Evolutionary conservation across 2,329 filamentous ascomycete species (phyloP).

Genomic region (Clonostachys rosea): DNA sequence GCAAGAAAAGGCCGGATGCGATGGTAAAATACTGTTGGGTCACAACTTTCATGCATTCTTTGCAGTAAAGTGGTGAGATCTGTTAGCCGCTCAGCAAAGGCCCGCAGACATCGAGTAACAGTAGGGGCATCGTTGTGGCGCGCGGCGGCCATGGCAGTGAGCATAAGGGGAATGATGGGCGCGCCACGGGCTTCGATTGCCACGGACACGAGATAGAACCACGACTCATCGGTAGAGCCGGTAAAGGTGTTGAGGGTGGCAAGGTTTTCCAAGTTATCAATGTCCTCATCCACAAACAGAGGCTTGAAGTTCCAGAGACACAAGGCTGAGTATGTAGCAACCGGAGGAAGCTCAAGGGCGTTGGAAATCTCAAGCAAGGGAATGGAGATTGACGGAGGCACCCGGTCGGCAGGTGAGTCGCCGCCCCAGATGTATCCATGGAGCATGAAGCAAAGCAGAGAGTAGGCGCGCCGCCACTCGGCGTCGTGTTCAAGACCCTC

Average conservation of each 20-base stretch:
- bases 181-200: conserved; percentile 92
- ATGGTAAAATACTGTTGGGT: conserved; percentile 92
- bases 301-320: conserved; percentile 98
- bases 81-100: conserved; percentile 82
- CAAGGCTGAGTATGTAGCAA: conserved; percentile 88
- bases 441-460: conserved; percentile 82
- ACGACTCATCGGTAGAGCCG: conserved; percentile 91
- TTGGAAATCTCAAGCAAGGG: conserved; percentile 75
- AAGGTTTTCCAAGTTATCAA: conserved; percentile 83
- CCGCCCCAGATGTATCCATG: conserved; percentile 97
- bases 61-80: conserved; percentile 75
- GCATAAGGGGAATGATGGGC: conserved; percentile 82
- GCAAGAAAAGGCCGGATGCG: conserved; percentile 94
- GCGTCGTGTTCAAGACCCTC: conserved; percentile 74
- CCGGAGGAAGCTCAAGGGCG: conserved; percentile 80
- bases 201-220: conserved; percentile 96
- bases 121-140: conserved; percentile 63
- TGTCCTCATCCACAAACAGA: conserved; percentile 75
- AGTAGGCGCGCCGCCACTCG: conserved; percentile 94
- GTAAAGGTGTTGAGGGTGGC: conserved; percentile 88
- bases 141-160: conserved; percentile 79
- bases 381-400: conserved; percentile 79
- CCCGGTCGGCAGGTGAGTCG: conserved; percentile 69
- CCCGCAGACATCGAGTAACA: conserved; percentile 72
- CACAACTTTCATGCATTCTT: conserved; percentile 93